A percentile compares a stretch with the other conserved stretches of the same genome.
Evolutionary conservation across 768 basidiomycete genomes (phyloP).

Genomic region (Serendipita sp.): DNA sequence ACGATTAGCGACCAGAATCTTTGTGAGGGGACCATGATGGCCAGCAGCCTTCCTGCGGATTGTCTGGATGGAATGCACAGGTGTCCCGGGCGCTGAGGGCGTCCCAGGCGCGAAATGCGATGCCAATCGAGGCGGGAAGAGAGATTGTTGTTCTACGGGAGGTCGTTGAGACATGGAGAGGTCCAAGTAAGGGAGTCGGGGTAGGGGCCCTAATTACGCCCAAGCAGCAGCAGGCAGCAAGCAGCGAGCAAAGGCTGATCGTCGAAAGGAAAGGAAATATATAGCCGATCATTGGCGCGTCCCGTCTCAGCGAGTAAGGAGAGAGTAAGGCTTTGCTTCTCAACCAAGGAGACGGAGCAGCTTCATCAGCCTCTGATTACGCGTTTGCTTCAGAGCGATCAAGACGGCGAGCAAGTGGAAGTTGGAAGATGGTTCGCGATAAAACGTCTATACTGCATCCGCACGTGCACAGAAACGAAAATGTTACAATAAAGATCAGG

Average conservation of each 20-base stretch:
- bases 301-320: too few species aligned
- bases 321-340: too few species aligned
- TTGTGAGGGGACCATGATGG: conserved; percentile 77
- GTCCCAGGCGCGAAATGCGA: conserved; percentile 47
- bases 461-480: not conserved
- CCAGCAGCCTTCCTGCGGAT: conserved; percentile 84
- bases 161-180: not conserved
- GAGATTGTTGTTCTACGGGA: conserved; percentile 9
- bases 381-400: not conserved
- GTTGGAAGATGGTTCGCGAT: not conserved
- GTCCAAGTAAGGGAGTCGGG: not conserved
- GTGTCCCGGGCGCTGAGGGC: conserved; percentile 67
- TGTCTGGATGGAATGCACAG: conserved; percentile 78
- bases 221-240: not conserved
- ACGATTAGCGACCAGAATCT: conserved; percentile 83
- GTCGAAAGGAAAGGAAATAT: too few species aligned
- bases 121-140: conserved; percentile 61
- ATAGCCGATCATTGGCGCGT: too few species aligned
- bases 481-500: not conserved
- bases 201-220: not conserved
- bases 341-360: too few species aligned
- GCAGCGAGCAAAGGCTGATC: too few species aligned
- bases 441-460: not conserved
- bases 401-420: not conserved
- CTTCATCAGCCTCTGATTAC: too few species aligned